These are phyloP conservation scores for Diophrys sp. DNA, from an alignment of 73 alveolate genomes.

Conservation along the genomic window DNA sequence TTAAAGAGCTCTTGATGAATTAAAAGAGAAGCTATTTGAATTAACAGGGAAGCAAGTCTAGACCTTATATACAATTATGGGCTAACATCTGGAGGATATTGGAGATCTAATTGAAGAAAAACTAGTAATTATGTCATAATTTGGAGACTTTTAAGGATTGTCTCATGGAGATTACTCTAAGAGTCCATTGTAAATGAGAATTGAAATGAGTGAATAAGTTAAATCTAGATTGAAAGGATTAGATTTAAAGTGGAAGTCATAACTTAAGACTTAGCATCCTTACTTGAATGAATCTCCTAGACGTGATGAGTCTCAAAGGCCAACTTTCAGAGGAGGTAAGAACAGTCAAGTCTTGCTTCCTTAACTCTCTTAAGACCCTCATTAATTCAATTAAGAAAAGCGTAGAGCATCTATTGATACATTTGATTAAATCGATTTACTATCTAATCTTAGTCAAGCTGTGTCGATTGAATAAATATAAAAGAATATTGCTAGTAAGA, in stretches of 20 bases:
- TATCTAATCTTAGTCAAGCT: too few species aligned
- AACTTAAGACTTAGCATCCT: neutral
- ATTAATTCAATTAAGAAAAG: too few species aligned
- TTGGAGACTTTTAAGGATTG: neutral
- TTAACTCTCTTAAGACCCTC: too few species aligned
- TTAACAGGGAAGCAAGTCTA: neutral
- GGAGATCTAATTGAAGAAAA: neutral
- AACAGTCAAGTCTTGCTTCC: too few species aligned
- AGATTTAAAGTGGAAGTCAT: constrained; percentile 15
- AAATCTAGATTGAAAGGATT: neutral
- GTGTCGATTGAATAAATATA: too few species aligned
- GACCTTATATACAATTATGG: neutral
- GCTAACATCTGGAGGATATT: neutral
- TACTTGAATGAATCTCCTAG: constrained; percentile 2
- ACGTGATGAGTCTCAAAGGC: too few species aligned
- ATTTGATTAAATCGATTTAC: too few species aligned
- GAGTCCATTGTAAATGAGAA: neutral
- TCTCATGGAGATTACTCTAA: neutral
- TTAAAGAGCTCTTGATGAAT: neutral
- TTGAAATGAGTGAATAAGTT: constrained; percentile 9
- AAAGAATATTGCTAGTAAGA: too few species aligned
- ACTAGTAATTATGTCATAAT: neutral
- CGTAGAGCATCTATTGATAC: too few species aligned
- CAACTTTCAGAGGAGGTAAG: too few species aligned
- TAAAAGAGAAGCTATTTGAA: neutral